Percentiles rank a stretch among this genome's conserved stretches.
Evolutionary conservation across 257 asterid species (phyloP).

Genomic region (Solanum stenotomum): DNA sequence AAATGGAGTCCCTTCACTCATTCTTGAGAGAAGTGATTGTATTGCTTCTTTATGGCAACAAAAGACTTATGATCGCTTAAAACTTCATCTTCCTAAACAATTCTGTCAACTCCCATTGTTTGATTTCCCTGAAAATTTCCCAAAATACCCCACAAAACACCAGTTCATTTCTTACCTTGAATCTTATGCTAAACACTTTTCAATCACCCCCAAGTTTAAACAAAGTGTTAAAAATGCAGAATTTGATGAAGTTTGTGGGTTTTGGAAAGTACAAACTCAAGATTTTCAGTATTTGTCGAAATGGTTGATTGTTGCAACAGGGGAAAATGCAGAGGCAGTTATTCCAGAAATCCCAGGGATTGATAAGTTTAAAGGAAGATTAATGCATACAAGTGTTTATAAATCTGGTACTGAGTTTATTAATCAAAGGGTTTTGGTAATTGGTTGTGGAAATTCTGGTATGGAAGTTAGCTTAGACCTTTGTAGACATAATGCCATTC

Average conservation of each 20-base stretch:
- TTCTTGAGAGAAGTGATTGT: conserved; percentile 71
- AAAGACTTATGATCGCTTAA: conserved; percentile 67
- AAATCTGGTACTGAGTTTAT: conserved; percentile 47
- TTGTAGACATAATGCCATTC: conserved; percentile 47
- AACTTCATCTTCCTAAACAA: conserved; percentile 71
- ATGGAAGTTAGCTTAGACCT: conserved; percentile 94
- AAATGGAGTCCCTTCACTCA: conserved; percentile 46
- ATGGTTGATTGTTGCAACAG: conserved; percentile 78
- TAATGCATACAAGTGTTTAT: conserved; percentile 56
- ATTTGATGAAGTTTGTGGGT: conserved; percentile 21
- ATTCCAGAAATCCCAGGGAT: conserved; percentile 59
- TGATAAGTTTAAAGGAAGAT: conserved; percentile 39
- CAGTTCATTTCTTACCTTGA: conserved; percentile 75
- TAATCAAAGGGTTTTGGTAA: conserved; percentile 44
- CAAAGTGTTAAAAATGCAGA: conserved; percentile 35
- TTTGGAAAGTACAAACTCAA: conserved; percentile 49
- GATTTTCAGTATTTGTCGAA: conserved; percentile 23
- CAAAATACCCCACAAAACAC: conserved; percentile 61
- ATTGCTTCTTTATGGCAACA: conserved; percentile 80
- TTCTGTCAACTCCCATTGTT: conserved; percentile 66
- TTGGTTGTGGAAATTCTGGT: conserved; percentile 94
- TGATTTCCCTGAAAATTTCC: conserved; percentile 48
- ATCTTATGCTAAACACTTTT: conserved; percentile 44
- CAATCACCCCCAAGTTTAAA: conserved; percentile 42
- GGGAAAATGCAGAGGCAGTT: conserved; percentile 80